Evolutionary conservation across 345 rosid genomes (phyloP).

Genomic region (Eutrema heterophyllum): DNA sequence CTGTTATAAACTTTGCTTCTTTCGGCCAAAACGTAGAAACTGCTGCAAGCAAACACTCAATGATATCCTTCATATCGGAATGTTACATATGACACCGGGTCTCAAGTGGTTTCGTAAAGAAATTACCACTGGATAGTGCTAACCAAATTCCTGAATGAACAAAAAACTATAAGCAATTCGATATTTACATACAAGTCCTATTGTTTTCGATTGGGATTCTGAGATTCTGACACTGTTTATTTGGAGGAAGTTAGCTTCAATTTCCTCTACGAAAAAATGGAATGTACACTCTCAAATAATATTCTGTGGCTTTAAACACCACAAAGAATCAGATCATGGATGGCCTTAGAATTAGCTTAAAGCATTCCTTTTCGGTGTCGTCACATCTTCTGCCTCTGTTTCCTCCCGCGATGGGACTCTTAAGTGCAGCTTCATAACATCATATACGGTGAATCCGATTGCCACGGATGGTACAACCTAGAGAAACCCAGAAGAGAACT

Average conservation of each 20-base stretch:
- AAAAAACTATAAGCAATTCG: background rate
- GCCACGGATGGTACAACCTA: slow-evolving; percentile 96
- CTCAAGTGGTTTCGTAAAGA: background rate
- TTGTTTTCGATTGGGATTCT: background rate
- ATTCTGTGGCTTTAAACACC: slow-evolving; percentile 20
- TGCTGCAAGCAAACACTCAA: background rate
- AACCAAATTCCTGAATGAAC: background rate
- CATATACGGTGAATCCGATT: slow-evolving; percentile 91
- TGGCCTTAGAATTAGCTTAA: slow-evolving; percentile 32
- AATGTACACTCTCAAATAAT: slow-evolving; percentile 21
- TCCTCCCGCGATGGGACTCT: slow-evolving; percentile 84
- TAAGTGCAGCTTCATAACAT: slow-evolving; percentile 67
- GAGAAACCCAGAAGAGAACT: background rate
- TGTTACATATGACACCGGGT: background rate
- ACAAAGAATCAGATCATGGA: slow-evolving; percentile 10
- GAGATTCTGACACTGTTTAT: background rate
- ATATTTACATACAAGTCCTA: slow-evolving; percentile 8
- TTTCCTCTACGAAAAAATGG: slow-evolving; percentile 35
- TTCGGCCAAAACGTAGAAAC: background rate
- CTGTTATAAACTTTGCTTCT: background rate
- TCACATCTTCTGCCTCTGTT: slow-evolving; percentile 42
- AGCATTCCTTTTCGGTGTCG: slow-evolving; percentile 45
- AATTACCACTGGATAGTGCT: background rate
- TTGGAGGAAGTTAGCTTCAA: background rate
- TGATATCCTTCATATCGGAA: background rate